Evolutionary conservation across 1,284 basidiomycete species (phyloP).

Genomic region (Cryptococcus jaspeensis): DNA sequence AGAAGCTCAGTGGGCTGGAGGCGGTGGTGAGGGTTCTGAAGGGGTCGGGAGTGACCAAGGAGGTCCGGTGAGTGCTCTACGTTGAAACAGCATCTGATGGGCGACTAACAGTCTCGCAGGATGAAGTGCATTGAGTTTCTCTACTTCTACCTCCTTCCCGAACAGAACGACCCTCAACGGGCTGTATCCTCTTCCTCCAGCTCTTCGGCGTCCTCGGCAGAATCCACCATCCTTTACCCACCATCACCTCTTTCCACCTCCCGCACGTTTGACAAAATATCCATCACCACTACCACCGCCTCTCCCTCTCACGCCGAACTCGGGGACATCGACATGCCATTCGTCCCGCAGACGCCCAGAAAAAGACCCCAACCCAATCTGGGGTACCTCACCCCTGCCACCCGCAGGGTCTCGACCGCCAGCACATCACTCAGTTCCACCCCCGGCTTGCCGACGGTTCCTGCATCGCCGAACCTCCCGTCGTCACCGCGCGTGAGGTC

Average conservation of each 20-base stretch:
- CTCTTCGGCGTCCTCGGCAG: conserved; percentile 23
- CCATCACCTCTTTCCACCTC: conserved; percentile 11
- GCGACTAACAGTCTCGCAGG: conserved; percentile 50
- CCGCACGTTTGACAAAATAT: neutral
- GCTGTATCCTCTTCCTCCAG: conserved; percentile 18
- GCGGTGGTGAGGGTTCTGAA: conserved; percentile 78
- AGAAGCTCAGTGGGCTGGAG: conserved; percentile 70
- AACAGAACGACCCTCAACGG: conserved; percentile 52
- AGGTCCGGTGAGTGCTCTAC: conserved; percentile 65
- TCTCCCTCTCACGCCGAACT: conserved; percentile 5
- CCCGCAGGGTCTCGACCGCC: conserved; percentile 19
- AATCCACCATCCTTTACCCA: conserved; percentile 22
- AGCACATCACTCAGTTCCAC: conserved; percentile 22
- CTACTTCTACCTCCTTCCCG: conserved; percentile 86
- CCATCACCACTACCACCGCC: neutral
- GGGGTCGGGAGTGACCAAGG: conserved; percentile 71
- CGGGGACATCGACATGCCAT: conserved; percentile 35
- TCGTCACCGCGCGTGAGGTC: neutral
- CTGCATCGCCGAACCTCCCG: conserved; percentile 24
- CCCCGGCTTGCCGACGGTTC: conserved; percentile 26
- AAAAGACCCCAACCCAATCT: conserved; percentile 39
- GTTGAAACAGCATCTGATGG: neutral
- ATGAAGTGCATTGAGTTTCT: conserved; percentile 92
- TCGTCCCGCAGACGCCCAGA: conserved; percentile 44
- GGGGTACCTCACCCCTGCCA: conserved; percentile 42